Conservation (phyloP, 768 basidiomycete genomes). For the Leccinum broughii region DNA sequence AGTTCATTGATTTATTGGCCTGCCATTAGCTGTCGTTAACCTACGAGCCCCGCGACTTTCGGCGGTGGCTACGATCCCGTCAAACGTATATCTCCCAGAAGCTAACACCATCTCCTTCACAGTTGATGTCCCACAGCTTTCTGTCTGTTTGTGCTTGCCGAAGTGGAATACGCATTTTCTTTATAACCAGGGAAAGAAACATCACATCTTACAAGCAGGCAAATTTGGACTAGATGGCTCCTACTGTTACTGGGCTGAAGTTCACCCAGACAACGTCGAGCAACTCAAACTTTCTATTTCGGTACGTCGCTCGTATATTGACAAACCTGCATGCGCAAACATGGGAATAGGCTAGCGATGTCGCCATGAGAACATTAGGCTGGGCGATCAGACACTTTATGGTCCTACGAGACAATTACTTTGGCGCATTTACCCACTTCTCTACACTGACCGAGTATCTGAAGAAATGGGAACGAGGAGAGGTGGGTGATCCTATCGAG, state of each 20-base stretch:
- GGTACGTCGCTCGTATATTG: slow-evolving; percentile 36
- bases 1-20: slow-evolving; percentile 1
- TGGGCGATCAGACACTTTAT: slow-evolving; percentile 91
- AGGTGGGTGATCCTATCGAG: slow-evolving; percentile 79
- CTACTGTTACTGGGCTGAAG: slow-evolving; percentile 72
- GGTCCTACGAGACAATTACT: slow-evolving; percentile 89
- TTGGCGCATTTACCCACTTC: slow-evolving; percentile 93
- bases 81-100: slow-evolving; percentile 71
- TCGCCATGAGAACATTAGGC: slow-evolving; percentile 71
- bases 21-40: slow-evolving; percentile 64
- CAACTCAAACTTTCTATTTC: slow-evolving; percentile 67
- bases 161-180: slow-evolving; percentile 87
- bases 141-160: slow-evolving; percentile 67
- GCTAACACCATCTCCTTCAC: slow-evolving; percentile 65
- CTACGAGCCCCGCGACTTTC: slow-evolving; percentile 59
- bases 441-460: slow-evolving; percentile 85
- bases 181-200: slow-evolving; percentile 59
- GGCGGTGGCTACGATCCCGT: slow-evolving; percentile 56
- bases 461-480: slow-evolving; percentile 56
- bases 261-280: slow-evolving; percentile 72
- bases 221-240: slow-evolving; percentile 61
- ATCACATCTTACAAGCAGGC: slow-evolving; percentile 61
- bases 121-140: slow-evolving; percentile 57
- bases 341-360: slow-evolving; percentile 44
- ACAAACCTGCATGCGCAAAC: neutral